Conservation (phyloP, 2,329 filamentous ascomycete genomes). For the Botrytis byssoidea region DNA sequence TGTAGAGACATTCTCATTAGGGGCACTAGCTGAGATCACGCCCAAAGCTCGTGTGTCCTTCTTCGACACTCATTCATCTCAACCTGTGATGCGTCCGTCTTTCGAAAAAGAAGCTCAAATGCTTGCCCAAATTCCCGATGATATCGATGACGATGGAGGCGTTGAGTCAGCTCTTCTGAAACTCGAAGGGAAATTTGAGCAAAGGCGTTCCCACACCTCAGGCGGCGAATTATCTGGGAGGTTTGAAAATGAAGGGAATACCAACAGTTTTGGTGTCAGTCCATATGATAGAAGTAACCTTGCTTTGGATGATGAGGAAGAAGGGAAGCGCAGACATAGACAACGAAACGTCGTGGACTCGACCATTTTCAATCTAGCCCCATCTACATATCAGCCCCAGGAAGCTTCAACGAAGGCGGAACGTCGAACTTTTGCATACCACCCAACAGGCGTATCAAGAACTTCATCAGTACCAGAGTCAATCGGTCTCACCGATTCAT, state of each 20-base stretch:
- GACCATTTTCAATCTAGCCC: constrained; percentile 38
- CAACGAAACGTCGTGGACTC: constrained; percentile 48
- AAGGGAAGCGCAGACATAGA: constrained; percentile 49
- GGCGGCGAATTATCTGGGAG: constrained; percentile 21
- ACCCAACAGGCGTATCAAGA: constrained; percentile 30
- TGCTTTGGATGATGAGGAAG: constrained; percentile 35
- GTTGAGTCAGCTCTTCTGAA: constrained; percentile 92
- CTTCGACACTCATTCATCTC: constrained; percentile 61
- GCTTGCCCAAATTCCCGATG: constrained; percentile 84
- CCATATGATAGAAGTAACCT: constrained; percentile 32
- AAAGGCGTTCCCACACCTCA: constrained; percentile 42
- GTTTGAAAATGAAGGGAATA: constrained; percentile 20
- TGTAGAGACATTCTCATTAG: constrained; percentile 55
- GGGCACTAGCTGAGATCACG: constrained; percentile 54
- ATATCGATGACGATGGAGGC: constrained; percentile 74
- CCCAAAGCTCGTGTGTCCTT: constrained; percentile 51
- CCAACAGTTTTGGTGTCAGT: constrained; percentile 34
- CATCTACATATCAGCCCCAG: constrained; percentile 29
- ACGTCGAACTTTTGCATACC: constrained; percentile 35
- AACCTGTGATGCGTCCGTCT: constrained; percentile 65
- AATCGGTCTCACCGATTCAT: constrained; percentile 68
- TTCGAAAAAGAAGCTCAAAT: constrained; percentile 88
- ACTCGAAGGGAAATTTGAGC: constrained; percentile 81
- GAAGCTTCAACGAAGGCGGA: constrained; percentile 26
- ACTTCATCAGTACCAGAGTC: constrained; percentile 46